Evolutionary conservation across 2,329 filamentous ascomycete genomes (phyloP), one percentile per base, ranked within the genome.

Genomic region (Trichophyton simii): DNA sequence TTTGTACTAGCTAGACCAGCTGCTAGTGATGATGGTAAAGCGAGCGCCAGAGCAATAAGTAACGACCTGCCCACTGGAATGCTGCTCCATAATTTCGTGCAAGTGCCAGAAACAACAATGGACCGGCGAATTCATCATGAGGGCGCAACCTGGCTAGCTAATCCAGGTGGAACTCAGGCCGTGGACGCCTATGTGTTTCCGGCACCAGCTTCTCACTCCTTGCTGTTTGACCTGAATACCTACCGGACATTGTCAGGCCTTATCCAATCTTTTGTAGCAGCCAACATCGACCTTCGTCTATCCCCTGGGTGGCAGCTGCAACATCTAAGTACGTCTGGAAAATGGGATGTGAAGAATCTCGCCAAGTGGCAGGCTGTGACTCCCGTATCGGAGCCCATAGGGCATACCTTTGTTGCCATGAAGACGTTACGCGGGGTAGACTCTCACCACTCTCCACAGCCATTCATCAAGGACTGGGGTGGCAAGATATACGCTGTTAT

Each of bases 311-410:
- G 92, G 91, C 92, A 97, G 73, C 79, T 97, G 15, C 88, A 92
- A 68, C 87, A 94, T 68, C 83, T 97, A 25, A 89, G 88, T 1
- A 89, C 87, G 1, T 88, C 91, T 66, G 91, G 91, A 2, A 97
- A 97, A 76, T 97, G 92, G 92, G 92, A 96, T 70, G 90, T 97
- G 66, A 97, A 97, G 76, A 97, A 97, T 69, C 80, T 96, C 9
- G 85, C 83, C 63, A 97, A 97, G 71, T 97, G 92, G 92, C 83
- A 89, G 72, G 84, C 84, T 18, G 87, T 95, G 0, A 75, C 78
- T 1, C 88, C 91, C 0, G 88, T 95, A 0, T 95, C 89, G 0
- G 80, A 82, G 1, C 85, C 87, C 2, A 94, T 97, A 63, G 88
- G 82, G 0, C 83, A 84, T 13, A 79, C 91, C 3, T 96, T 96